phyloP scores from a whole-genome alignment of 2,329 filamentous ascomycete genomes.

The Endoconidiophora laricicola region DNA sequence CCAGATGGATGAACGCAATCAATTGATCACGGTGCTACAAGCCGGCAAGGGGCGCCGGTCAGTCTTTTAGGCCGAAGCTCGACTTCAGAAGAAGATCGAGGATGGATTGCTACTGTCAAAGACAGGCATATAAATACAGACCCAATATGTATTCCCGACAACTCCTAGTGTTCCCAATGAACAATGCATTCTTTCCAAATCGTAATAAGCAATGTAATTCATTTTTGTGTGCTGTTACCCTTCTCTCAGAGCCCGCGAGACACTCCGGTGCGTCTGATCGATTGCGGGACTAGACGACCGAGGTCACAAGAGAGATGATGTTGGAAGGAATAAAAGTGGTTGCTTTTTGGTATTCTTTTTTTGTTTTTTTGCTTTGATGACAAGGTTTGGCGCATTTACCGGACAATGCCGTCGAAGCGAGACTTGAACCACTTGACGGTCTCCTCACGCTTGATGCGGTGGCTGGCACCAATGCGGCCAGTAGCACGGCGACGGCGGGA shows the following conservation, averaged over 20 bases:
- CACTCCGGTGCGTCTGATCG: slow-evolving; percentile 11
- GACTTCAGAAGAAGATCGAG: slow-evolving; percentile 38
- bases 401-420: slow-evolving; percentile 96
- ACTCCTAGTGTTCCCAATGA: slow-evolving; percentile 15
- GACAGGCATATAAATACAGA: slow-evolving; percentile 22
- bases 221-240: slow-evolving; percentile 18
- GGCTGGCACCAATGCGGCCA: slow-evolving; percentile 67
- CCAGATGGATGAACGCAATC: slow-evolving; percentile 11
- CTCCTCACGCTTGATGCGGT: slow-evolving; percentile 89
- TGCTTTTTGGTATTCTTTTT: slow-evolving; percentile 11
- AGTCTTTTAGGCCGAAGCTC: slow-evolving; percentile 56
- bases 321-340: slow-evolving; percentile 10
- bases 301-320: slow-evolving; percentile 12
- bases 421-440: slow-evolving; percentile 89
- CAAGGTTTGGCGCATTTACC: slow-evolving; percentile 45
- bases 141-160: slow-evolving; percentile 17
- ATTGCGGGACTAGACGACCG: slow-evolving; percentile 8
- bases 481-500: slow-evolving; percentile 85
- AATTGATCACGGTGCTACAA: slow-evolving; percentile 23
- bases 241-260: slow-evolving; percentile 9
- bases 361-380: slow-evolving; percentile 10
- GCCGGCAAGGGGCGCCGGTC: slow-evolving; percentile 51
- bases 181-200: slow-evolving; percentile 14
- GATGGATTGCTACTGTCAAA: slow-evolving; percentile 32
- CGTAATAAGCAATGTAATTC: slow-evolving; percentile 23